A percentile compares a stretch with the other conserved stretches of the same genome.
Conservation (phyloP, 2,329 filamentous ascomycete species). For the Calonectria crousiana region DNA sequence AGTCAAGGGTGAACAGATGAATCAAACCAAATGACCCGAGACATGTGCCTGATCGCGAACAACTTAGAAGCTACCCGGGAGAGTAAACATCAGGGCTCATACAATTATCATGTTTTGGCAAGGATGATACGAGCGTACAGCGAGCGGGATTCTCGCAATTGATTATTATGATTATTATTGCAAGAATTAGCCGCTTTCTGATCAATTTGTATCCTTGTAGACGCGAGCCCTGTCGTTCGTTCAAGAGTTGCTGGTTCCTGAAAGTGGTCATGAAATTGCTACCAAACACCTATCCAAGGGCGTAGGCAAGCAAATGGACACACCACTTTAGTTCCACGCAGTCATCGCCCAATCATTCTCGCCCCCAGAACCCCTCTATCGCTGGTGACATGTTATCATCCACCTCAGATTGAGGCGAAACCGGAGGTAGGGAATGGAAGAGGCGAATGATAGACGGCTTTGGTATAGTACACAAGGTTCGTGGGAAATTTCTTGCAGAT, state of each 20-base stretch:
- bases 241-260: background rate
- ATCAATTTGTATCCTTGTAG: background rate
- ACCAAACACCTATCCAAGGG: too few relatives aligned
- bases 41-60: background rate
- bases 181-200: background rate
- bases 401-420: background rate
- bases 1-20: background rate
- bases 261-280: background rate
- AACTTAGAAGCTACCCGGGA: background rate
- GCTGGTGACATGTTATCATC: background rate
- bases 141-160: too few relatives aligned
- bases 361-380: background rate
- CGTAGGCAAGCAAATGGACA: background rate
- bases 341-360: background rate
- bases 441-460: background rate
- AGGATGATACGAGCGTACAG: too few relatives aligned
- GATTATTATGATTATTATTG: background rate
- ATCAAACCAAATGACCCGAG: background rate
- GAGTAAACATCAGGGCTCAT: background rate
- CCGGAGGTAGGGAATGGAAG: background rate
- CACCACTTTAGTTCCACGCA: background rate
- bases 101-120: background rate
- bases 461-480: background rate
- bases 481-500: background rate
- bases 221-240: background rate